Evolutionary conservation across 2,329 filamentous ascomycete genomes (phyloP).

Genomic region (Fusarium torreyae): DNA sequence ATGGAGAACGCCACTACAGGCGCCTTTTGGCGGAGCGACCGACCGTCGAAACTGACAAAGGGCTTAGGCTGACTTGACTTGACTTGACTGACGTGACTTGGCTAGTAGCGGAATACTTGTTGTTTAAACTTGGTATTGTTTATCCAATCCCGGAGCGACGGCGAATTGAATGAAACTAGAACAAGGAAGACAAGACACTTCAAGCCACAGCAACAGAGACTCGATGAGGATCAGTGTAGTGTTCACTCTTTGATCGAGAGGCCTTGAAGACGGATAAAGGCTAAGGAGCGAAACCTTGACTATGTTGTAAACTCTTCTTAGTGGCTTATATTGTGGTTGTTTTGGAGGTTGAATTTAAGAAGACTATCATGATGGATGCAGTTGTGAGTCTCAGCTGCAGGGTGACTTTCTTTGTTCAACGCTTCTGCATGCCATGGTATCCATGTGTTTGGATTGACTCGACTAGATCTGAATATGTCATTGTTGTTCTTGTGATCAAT

Average conservation of each 20-base stretch:
- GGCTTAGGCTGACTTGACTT: slow-evolving; percentile 20
- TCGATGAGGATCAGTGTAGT: slow-evolving; percentile 13
- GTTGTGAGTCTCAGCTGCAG: slow-evolving; percentile 24
- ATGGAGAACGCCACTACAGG: slow-evolving; percentile 18
- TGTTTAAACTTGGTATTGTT: slow-evolving; percentile 16
- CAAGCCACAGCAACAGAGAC: slow-evolving; percentile 32
- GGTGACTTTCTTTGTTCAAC: slow-evolving; percentile 31
- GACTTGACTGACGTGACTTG: slow-evolving; percentile 26
- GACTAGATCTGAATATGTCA: slow-evolving; percentile 1
- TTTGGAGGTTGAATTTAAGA: slow-evolving; percentile 22
- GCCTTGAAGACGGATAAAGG: slow-evolving; percentile 18
- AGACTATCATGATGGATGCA: slow-evolving; percentile 7
- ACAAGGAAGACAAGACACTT: slow-evolving; percentile 11
- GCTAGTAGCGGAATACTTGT: slow-evolving; percentile 9
- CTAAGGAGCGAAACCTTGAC: slow-evolving; percentile 4
- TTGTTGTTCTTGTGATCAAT: slow-evolving; percentile 26
- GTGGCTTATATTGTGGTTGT: slow-evolving; percentile 29
- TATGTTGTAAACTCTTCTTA: slow-evolving; percentile 14
- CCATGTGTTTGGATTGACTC: slow-evolving; percentile 11
- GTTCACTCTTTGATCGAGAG: slow-evolving; percentile 25
- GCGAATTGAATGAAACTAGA: slow-evolving; percentile 24
- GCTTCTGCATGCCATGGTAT: slow-evolving; percentile 21
- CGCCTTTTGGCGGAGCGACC: slow-evolving; percentile 30
- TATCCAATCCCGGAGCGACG: slow-evolving; percentile 27
- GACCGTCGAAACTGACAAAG: slow-evolving; percentile 13